phyloP scores from a whole-genome alignment of 257 asterid genomes.

The Galeopsis tetrahit region DNA sequence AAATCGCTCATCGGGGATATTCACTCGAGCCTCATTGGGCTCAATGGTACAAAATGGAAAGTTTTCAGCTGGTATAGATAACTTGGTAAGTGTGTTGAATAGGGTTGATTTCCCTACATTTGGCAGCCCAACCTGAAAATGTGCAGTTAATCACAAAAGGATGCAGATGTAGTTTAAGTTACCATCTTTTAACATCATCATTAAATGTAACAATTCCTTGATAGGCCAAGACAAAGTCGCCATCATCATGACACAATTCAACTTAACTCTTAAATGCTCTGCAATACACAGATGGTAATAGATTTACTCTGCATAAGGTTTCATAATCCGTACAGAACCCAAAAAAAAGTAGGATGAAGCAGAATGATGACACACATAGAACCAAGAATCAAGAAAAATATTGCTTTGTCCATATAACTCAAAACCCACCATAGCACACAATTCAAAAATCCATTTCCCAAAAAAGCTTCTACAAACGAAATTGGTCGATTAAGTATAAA shows the following conservation, averaged over 20 bases:
- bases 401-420: conserved; percentile 12
- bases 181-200: not conserved
- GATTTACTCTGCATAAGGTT: not conserved
- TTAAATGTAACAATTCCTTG: not conserved
- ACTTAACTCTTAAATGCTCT: not conserved
- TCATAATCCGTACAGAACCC: not conserved
- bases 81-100: conserved; percentile 96
- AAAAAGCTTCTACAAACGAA: not conserved
- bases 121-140: conserved; percentile 94
- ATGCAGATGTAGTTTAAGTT: not conserved
- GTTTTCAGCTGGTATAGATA: conserved; percentile 96
- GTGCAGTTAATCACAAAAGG: conserved; percentile 12
- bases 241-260: conserved; percentile 19
- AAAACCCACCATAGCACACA: conserved; percentile 5
- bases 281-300: not conserved
- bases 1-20: conserved; percentile 92
- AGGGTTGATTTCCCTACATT: conserved; percentile 97
- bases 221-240: not conserved
- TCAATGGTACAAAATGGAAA: conserved; percentile 97
- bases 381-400: not conserved
- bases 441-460: not conserved
- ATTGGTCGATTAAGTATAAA: not conserved
- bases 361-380: not conserved
- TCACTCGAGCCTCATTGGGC: conserved; percentile 97
- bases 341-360: not conserved